Base-by-base conservation (phyloP, 2,329 filamentous ascomycete genomes). In the Penicillium sclerotigenum region DNA sequence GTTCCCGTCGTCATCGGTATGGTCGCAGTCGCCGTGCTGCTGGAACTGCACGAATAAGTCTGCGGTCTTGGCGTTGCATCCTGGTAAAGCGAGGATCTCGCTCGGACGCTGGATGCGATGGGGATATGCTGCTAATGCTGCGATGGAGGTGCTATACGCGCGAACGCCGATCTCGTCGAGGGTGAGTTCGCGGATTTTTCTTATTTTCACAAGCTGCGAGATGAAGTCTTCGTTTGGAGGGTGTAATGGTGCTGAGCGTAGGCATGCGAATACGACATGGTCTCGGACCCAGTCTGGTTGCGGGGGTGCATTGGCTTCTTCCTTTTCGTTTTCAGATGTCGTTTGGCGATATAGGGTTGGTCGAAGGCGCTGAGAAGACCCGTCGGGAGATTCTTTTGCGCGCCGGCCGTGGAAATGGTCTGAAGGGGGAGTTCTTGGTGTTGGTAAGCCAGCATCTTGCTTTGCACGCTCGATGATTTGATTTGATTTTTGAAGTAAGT, bases 81-180 rank as follows among this genome's bases (percentile, higher is more conserved):
- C 90, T 0, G 92, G 92, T 0, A 99, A 76, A 4, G 73, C 63
- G 5, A 73, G 67, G 29, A 82, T 68, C 58, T 82, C 79, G 3
- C 70, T 67, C 1, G 75, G 65, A 4, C 66, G 76, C 20, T 70
- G 75, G 57, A 88, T 69, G 38, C 69, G 72, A 65, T 84, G 75
- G 0, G 92, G 91, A 66, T 97, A 97, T 0, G 93, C 90, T 4
- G 90, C 85, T 18, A 99, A 73, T 0, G 89, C 78, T 6, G 94
- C 91, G 61, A 97, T 96, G 13, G 88, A 87, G 2, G 88, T 91
- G 29, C 89, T 92, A 70, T 97, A 97, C 0, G 93, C 91, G 47
- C 91, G 84, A 0, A 92, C 85, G 2, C 90, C 91, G 56, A 95
- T 85, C 45, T 88, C 81, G 65, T 97, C 91, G 9, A 85, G 84